Evolutionary conservation across 2,329 filamentous ascomycete genomes (phyloP).

Genomic region (Colletotrichum melonis): DNA sequence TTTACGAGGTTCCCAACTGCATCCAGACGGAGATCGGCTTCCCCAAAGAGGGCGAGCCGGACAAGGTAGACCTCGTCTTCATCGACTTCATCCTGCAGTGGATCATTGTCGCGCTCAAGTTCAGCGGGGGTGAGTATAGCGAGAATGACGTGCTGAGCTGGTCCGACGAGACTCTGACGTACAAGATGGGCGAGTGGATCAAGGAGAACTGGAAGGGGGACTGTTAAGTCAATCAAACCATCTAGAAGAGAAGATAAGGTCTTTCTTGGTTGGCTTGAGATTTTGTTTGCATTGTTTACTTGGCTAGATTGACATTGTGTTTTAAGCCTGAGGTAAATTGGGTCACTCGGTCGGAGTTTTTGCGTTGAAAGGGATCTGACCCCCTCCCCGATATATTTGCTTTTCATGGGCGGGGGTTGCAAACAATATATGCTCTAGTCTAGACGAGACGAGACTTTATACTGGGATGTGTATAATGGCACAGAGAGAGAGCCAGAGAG

Average conservation of each 20-base stretch:
- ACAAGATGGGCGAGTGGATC: conserved; percentile 68
- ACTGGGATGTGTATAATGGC: not conserved
- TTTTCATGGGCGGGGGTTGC: not conserved
- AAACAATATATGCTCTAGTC: not conserved
- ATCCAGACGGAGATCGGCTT: conserved; percentile 78
- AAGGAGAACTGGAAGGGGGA: conserved; percentile 64
- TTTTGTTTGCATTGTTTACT: not conserved
- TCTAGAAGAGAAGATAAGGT: no score
- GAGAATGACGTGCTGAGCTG: conserved; percentile 62
- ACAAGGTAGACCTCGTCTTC: conserved; percentile 88
- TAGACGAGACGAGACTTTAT: not conserved
- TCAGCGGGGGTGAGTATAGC: conserved; percentile 63
- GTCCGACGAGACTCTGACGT: conserved; percentile 65
- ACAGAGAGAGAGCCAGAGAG: not conserved
- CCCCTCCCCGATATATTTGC: not conserved
- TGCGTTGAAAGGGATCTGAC: not conserved
- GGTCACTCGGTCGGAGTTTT: conserved; percentile 10
- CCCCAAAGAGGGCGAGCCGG: conserved; percentile 65
- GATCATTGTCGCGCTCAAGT: conserved; percentile 79
- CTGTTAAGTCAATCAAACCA: no score
- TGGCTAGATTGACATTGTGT: not conserved
- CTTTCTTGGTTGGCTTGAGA: no score
- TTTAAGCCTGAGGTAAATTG: conserved; percentile 3
- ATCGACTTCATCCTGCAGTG: conserved; percentile 91
- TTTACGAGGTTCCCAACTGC: conserved; percentile 85